phyloP scores from a whole-genome alignment of 2,329 filamentous ascomycete species.

The Hypoxylon sp. region DNA sequence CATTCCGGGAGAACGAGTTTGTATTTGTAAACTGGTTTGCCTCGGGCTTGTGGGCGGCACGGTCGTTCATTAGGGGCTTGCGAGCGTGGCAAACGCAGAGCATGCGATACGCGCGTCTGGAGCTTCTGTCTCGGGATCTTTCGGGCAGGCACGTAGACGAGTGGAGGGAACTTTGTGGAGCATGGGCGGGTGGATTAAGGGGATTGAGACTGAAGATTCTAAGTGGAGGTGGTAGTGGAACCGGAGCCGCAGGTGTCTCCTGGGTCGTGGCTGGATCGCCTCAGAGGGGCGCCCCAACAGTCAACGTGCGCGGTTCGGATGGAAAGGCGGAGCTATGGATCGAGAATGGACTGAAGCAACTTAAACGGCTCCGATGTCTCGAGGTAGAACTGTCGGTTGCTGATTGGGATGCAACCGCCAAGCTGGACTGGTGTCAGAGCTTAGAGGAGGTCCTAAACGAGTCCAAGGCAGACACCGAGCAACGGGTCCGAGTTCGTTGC shows the following conservation, averaged over 20 bases:
- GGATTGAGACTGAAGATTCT: conserved; percentile 60
- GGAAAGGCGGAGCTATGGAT: conserved; percentile 50
- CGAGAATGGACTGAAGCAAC: conserved; percentile 53
- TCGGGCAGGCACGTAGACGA: conserved; percentile 50
- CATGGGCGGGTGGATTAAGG: conserved; percentile 56
- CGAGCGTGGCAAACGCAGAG: conserved; percentile 60
- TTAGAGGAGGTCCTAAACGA: conserved; percentile 54
- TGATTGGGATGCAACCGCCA: conserved; percentile 54
- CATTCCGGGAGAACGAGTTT: conserved; percentile 63
- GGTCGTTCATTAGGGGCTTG: conserved; percentile 56
- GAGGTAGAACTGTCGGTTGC: conserved; percentile 60
- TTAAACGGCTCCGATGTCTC: conserved; percentile 55
- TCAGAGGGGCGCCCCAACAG: conserved; percentile 29
- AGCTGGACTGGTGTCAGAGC: conserved; percentile 56
- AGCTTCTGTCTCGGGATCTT: conserved; percentile 60
- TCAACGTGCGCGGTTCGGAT: conserved; percentile 33
- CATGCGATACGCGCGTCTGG: conserved; percentile 60
- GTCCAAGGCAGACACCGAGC: conserved; percentile 23
- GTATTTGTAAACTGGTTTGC: conserved; percentile 64
- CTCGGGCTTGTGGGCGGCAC: conserved; percentile 61
- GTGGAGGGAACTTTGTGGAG: conserved; percentile 58
- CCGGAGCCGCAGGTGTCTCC: conserved; percentile 28
- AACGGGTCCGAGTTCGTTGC: conserved; percentile 48
- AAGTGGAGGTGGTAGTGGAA: conserved; percentile 46
- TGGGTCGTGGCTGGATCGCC: conserved; percentile 41